Conservation (phyloP, 163 green algal genomes). For the Prototheca cutis region DNA sequence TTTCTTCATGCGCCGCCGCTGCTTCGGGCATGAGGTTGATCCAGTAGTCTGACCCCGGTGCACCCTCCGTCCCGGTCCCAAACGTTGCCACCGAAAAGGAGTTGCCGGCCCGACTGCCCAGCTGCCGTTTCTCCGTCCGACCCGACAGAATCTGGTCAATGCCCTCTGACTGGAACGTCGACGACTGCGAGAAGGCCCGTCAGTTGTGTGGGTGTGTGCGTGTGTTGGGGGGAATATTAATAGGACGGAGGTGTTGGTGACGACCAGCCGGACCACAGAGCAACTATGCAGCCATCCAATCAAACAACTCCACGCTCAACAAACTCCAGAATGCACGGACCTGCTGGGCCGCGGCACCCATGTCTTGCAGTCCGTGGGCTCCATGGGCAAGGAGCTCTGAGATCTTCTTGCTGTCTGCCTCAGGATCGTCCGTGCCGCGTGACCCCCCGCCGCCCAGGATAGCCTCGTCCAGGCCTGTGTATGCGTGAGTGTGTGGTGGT, state of each 20-base stretch:
- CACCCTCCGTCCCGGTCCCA: slow-evolving; percentile 12
- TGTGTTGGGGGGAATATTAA: too few species aligned
- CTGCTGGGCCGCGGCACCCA: slow-evolving; percentile 29
- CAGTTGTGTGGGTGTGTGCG: too few species aligned
- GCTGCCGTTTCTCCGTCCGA: slow-evolving; percentile 75
- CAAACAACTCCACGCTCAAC: too few species aligned
- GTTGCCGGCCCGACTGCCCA: slow-evolving; percentile 65
- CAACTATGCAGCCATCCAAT: too few species aligned
- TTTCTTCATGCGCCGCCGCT: slow-evolving; percentile 10
- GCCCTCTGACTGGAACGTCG: slow-evolving; percentile 53
- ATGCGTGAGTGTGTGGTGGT: background rate
- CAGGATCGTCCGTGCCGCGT: slow-evolving; percentile 29
- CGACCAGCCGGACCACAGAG: too few species aligned
- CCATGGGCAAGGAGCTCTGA: slow-evolving; percentile 70
- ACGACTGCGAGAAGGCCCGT: background rate
- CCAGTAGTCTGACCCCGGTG: slow-evolving; percentile 37
- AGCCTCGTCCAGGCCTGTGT: slow-evolving; percentile 78
- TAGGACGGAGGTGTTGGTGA: too few species aligned
- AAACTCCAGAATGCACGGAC: too few species aligned
- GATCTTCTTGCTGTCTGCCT: slow-evolving; percentile 63
- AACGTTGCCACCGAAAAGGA: slow-evolving; percentile 76
- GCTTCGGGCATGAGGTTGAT: slow-evolving; percentile 45
- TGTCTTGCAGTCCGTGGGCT: slow-evolving; percentile 56
- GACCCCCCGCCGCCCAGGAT: slow-evolving; percentile 63
- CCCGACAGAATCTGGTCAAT: slow-evolving; percentile 78